These are phyloP conservation scores for Clarireedia paspali DNA, from an alignment of 2,329 filamentous ascomycete species.

Conservation along the genomic window DNA sequence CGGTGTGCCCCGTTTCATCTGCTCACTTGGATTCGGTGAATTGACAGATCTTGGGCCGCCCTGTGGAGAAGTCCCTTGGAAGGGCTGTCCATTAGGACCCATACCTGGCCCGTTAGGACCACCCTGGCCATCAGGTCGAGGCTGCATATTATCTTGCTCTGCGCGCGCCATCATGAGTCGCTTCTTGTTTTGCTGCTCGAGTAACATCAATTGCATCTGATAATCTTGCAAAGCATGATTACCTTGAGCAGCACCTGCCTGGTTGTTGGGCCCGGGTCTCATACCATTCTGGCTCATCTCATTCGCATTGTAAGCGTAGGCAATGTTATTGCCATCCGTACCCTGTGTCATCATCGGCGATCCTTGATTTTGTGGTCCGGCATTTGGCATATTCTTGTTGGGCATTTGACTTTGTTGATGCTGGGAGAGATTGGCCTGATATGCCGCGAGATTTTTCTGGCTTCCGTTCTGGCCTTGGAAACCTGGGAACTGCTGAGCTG, in stretches of 20 bases:
- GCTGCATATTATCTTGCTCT: conserved; percentile 60
- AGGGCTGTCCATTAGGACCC: conserved; percentile 52
- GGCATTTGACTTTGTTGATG: conserved; percentile 67
- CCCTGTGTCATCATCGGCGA: conserved; percentile 76
- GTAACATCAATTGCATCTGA: conserved; percentile 81
- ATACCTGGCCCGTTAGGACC: conserved; percentile 36
- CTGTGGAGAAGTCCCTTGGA: conserved; percentile 64
- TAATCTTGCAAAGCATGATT: conserved; percentile 82
- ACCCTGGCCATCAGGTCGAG: conserved; percentile 41
- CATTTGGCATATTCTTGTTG: conserved; percentile 73
- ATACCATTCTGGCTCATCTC: conserved; percentile 53
- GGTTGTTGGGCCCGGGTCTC: conserved; percentile 47
- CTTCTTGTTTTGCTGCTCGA: conserved; percentile 85
- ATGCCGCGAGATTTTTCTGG: conserved; percentile 72
- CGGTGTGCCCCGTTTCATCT: conserved; percentile 71
- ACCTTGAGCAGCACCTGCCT: conserved; percentile 44
- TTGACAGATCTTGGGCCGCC: conserved; percentile 57
- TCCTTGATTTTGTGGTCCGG: conserved; percentile 65
- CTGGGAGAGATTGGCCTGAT: conserved; percentile 76
- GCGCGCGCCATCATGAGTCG: conserved; percentile 75
- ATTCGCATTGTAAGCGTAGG: conserved; percentile 52
- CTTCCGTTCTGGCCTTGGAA: conserved; percentile 33
- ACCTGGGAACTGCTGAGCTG: conserved; percentile 65
- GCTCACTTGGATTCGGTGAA: conserved; percentile 69
- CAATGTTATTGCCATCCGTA: conserved; percentile 52